These are phyloP conservation scores for Phytophthora meadii DNA, from an alignment of 352 stramenopile genomes.

Conservation along the genomic window DNA sequence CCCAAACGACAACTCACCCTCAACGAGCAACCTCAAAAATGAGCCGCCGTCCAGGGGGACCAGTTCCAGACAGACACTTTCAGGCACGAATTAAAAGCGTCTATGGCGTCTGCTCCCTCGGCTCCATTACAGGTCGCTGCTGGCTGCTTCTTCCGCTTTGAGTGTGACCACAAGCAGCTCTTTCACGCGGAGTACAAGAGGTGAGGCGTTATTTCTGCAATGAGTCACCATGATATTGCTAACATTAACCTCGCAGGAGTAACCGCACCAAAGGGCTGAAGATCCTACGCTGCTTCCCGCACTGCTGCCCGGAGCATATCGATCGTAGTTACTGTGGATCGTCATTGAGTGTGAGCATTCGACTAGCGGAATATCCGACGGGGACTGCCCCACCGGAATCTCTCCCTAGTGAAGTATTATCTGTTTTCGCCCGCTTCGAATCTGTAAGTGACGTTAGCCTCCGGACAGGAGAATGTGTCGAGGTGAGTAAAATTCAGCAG, in stretches of 20 bases:
- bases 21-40: background rate
- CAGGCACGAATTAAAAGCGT: no score
- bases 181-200: slow-evolving; percentile 76
- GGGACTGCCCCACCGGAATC: slow-evolving; percentile 18
- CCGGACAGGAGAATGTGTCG: slow-evolving; percentile 50
- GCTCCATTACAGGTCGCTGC: slow-evolving; percentile 38
- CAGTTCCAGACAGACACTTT: background rate
- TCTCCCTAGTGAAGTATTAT: slow-evolving; percentile 17
- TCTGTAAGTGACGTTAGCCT: slow-evolving; percentile 45
- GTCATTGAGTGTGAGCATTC: slow-evolving; percentile 56
- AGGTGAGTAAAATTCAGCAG: slow-evolving; percentile 44
- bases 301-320: slow-evolving; percentile 78
- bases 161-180: slow-evolving; percentile 71
- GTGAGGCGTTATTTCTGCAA: slow-evolving; percentile 15
- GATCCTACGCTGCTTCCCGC: slow-evolving; percentile 74
- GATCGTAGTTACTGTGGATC: slow-evolving; percentile 77
- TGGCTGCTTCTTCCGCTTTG: slow-evolving; percentile 59
- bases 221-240: no score
- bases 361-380: background rate
- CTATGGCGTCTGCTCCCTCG: slow-evolving; percentile 8
- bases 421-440: slow-evolving; percentile 51
- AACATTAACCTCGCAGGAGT: slow-evolving; percentile 36
- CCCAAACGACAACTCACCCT: background rate
- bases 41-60: background rate
- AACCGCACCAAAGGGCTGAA: slow-evolving; percentile 81